Evolutionary conservation across 2,329 filamentous ascomycete species (phyloP).

Genomic region (Magnaporthiopsis rhizophila): DNA sequence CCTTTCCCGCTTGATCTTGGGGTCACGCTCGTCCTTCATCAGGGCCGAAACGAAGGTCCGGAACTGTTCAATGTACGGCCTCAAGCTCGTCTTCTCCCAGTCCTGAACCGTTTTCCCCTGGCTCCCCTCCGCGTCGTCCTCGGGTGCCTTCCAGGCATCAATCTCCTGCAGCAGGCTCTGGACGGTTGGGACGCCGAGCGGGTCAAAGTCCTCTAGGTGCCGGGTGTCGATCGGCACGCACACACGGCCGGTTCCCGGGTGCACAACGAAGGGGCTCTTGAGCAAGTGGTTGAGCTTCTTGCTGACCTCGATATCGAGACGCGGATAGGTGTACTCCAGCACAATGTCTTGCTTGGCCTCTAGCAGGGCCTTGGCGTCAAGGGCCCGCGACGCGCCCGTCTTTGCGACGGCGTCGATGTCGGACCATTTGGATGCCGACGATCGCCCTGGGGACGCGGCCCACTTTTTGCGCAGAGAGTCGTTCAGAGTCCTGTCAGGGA

Average conservation of each 20-base stretch:
- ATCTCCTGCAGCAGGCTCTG: constrained; percentile 76
- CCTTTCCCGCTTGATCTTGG: constrained; percentile 46
- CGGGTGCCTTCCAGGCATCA: constrained; percentile 61
- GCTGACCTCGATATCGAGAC: constrained; percentile 92
- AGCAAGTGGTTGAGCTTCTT: constrained; percentile 98
- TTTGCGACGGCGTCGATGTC: constrained; percentile 86
- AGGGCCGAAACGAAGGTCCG: constrained; percentile 69
- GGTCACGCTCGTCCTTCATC: constrained; percentile 64
- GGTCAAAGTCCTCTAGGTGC: constrained; percentile 74
- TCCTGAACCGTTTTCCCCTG: constrained; percentile 50
- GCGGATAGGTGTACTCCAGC: constrained; percentile 94
- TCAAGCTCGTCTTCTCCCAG: constrained; percentile 95
- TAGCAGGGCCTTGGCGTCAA: constrained; percentile 66
- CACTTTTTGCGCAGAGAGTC: constrained; percentile 83
- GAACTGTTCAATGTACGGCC: constrained; percentile 88
- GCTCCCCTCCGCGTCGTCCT: constrained; percentile 25
- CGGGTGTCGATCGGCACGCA: constrained; percentile 87
- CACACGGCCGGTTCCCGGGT: constrained; percentile 86
- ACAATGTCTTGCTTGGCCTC: constrained; percentile 95
- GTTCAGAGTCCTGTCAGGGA: constrained; percentile 72
- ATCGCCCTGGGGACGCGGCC: constrained; percentile 71
- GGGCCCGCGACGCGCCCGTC: constrained; percentile 59
- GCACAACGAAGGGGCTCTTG: constrained; percentile 93
- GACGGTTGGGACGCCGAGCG: constrained; percentile 81
- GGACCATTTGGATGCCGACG: constrained; percentile 79